Percentiles rank a stretch among this genome's conserved stretches.
Conservation (phyloP, 2,329 filamentous ascomycete genomes). For the Trichoderma sp. region DNA sequence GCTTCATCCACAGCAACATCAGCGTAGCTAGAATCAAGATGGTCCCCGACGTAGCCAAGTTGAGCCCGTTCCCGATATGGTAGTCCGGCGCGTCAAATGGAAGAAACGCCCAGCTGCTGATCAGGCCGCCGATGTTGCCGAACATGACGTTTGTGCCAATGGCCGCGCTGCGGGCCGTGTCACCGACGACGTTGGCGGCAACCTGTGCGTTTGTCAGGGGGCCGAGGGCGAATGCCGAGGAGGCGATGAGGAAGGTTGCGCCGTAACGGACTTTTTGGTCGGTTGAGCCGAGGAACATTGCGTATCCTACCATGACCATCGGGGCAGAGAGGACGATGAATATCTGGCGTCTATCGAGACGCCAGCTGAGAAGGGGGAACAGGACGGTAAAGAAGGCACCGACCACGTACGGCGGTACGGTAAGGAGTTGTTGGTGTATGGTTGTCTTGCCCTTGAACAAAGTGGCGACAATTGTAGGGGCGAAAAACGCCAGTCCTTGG, state of each 20-base stretch:
- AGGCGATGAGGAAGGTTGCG: slow-evolving; percentile 66
- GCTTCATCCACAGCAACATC: slow-evolving; percentile 58
- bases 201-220: slow-evolving; percentile 65
- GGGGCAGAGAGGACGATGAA: slow-evolving; percentile 60
- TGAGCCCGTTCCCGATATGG: slow-evolving; percentile 68
- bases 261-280: slow-evolving; percentile 58
- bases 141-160: slow-evolving; percentile 68
- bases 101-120: slow-evolving; percentile 64
- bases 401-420: slow-evolving; percentile 67
- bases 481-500: slow-evolving; percentile 62
- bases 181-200: slow-evolving; percentile 67
- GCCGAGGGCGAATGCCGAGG: slow-evolving; percentile 61
- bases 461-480: slow-evolving; percentile 63
- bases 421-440: slow-evolving; percentile 64
- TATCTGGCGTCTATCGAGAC: slow-evolving; percentile 55
- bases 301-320: slow-evolving; percentile 65
- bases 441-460: slow-evolving; percentile 59
- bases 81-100: slow-evolving; percentile 62
- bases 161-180: slow-evolving; percentile 64
- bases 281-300: slow-evolving; percentile 62
- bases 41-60: slow-evolving; percentile 54
- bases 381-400: slow-evolving; percentile 64
- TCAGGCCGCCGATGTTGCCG: slow-evolving; percentile 67
- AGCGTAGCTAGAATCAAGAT: slow-evolving; percentile 49
- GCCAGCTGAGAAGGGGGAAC: slow-evolving; percentile 60